A percentile compares a stretch with the other conserved stretches of the same genome.
Conservation (phyloP, 2,329 filamentous ascomycete genomes). For the Trichophyton verrucosum region DNA sequence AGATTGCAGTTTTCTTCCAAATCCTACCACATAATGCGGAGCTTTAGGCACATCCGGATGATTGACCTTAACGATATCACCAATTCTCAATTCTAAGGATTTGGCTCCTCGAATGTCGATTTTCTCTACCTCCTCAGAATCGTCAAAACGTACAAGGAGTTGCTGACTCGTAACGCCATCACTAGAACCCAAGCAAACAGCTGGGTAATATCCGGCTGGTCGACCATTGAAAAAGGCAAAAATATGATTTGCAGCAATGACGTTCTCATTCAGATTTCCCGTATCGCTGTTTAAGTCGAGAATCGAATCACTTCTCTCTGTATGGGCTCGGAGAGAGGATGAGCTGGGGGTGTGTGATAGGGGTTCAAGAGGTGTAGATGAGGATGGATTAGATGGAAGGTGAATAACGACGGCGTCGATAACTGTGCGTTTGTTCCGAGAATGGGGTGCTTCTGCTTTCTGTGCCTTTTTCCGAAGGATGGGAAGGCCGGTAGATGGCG, state of each 20-base stretch:
- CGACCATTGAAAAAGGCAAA: slow-evolving; percentile 47
- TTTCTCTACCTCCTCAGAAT: slow-evolving; percentile 28
- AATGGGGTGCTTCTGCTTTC: not conserved
- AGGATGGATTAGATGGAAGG: slow-evolving; percentile 9
- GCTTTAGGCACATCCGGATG: slow-evolving; percentile 31
- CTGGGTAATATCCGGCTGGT: slow-evolving; percentile 47
- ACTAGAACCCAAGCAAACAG: slow-evolving; percentile 42
- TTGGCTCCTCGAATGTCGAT: slow-evolving; percentile 31
- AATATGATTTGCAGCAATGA: slow-evolving; percentile 40
- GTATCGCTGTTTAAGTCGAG: not conserved
- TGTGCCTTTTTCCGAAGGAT: not conserved
- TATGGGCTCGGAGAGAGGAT: not conserved
- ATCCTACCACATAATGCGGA: slow-evolving; percentile 32
- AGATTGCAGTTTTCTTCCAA: slow-evolving; percentile 24
- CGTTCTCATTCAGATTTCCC: not conserved
- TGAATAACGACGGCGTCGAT: slow-evolving; percentile 9
- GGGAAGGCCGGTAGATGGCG: not conserved
- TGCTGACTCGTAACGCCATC: slow-evolving; percentile 27
- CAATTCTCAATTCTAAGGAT: slow-evolving; percentile 32
- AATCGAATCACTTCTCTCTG: not conserved
- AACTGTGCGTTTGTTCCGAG: not conserved
- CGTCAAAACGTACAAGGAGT: slow-evolving; percentile 37
- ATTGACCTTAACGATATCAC: slow-evolving; percentile 37
- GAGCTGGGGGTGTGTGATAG: not conserved
- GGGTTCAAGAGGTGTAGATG: not conserved